Base-by-base conservation (phyloP, 208 protist genomes). In the Acanthamoeba royreba region DNA sequence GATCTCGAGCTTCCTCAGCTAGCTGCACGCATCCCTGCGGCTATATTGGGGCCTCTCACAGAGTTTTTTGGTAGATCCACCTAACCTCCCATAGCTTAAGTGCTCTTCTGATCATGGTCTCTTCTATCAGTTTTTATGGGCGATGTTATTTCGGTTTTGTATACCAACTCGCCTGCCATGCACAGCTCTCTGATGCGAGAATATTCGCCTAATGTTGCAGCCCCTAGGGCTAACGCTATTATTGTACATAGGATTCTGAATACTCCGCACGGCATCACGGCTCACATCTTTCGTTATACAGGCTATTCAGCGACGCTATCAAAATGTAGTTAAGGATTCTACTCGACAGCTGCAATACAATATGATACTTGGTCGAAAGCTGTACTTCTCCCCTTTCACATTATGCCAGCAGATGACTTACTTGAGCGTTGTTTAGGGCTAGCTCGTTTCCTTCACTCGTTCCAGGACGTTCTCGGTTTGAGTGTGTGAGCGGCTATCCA, bases 121-220 rank as follows among this genome's bases (percentile, higher is more conserved):
- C n/a, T n/a, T n/a, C n/a, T n/a, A n/a, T n/a, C 45, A 90, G 96
- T 98, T 5, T 89, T 97, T 83, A 98, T 98, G 93, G 98, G 98
- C 31, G 98, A 99, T 94, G 97, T 97, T 53, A 97, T 98, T 40
- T 97, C 98, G 4, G 96, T 96, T 93, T 86, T 99, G 28, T 99
- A 98, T 94, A 98, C 98, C n/a, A 98, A 97, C 89, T 98, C 98
- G 13, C 96, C 96, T 11, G 98, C 98, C 0, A 98, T 99, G 97
- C 98, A 99, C 93, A 97, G 97, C 66, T 97, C 97, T 91, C 96
- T 98, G 52, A 97, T 99, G 49, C 96, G 98, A 33, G 96, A 95
- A 31, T 92, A 98, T 42, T 72, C 77, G 28, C 97, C 96, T 66
- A 97, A 97, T 33, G 96, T 98, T 93, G 94, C 93, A 22, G 46